Evolutionary conservation across 2,329 filamentous ascomycete genomes (phyloP), one percentile per base, ranked within the genome.

Genomic region (Alternaria hordeiaustralica): DNA sequence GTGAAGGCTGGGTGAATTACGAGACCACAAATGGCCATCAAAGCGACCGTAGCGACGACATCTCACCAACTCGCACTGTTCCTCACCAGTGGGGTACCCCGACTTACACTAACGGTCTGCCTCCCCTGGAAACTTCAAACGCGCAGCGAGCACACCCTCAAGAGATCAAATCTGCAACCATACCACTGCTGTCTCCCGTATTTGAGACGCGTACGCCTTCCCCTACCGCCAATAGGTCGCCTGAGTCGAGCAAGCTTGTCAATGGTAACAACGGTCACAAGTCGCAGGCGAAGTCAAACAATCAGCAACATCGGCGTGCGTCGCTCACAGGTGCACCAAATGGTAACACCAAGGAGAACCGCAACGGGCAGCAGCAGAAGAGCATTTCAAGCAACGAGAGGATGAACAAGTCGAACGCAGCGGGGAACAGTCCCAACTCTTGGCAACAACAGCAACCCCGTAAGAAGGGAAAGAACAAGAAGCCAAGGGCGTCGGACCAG

Each of bases 171-270:
- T 79, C 78, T 6, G 78, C 79, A 20, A 75, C 72, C 85, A 68
- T 79, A 10, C 82, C 83, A 5, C 66, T 85, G 21, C 83, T 94
- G 3, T 94, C 92, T 0, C 92, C 92, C 0, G 91, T 94, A 0
- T 91, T 90, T 58, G 92, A 94, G 80, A 86, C 87, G 6, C 85
- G 87, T n/a, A 91, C 89, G 0, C 90, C 91, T 3, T 92, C 91
- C 2, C 90, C 91, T 2, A 90, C 85, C 4, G 82, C 86, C 12
- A 81, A 82, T 59, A 84, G 89, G 58, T 74, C 78, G 18, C 56
- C 68, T 6, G 76, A 79, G 9, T 51, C 66, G 6, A 64, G 53
- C 33, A 80, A 78, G 63, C 49, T 68, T n/a, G 56, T 64, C 6
- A 79, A 79, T 56, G 75, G 74, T 44, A 62, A 28, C 18, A 78